Evolutionary conservation across 495 filamentous ascomycete species (phyloP).

Genomic region (Acidiella bohemica): DNA sequence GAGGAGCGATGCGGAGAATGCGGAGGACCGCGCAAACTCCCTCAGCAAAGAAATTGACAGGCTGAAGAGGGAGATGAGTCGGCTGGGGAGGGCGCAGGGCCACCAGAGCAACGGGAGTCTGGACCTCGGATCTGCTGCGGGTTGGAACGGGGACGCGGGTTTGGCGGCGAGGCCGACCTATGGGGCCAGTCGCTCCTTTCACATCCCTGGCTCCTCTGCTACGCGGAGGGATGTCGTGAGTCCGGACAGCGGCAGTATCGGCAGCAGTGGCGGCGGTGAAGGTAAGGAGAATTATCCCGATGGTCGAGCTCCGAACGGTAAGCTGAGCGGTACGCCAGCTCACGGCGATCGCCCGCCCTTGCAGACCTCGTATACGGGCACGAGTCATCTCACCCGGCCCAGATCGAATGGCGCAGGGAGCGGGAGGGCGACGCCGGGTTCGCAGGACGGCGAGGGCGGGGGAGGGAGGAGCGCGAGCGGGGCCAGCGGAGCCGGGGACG

Average conservation of each 20-base stretch:
- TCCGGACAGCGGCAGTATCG: not conserved
- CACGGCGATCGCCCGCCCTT: not conserved
- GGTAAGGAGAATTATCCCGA: conserved; percentile 37
- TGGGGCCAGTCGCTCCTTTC: not conserved
- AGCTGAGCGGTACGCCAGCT: not conserved
- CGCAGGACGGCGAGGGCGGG: not conserved
- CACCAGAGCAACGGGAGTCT: conserved; percentile 70
- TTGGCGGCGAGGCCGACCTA: not conserved
- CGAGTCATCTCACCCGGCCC: not conserved
- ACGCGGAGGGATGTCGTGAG: not conserved
- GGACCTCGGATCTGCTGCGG: conserved; percentile 60
- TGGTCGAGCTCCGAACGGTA: not conserved
- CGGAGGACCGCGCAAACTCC: conserved; percentile 68
- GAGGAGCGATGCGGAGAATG: conserved; percentile 74
- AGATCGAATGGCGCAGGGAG: not conserved
- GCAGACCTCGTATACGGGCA: not conserved
- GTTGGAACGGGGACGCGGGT: conserved; percentile 19
- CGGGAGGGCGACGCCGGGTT: not conserved
- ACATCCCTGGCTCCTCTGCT: too few relatives aligned
- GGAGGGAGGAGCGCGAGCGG: not conserved
- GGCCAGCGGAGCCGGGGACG: conserved; percentile 31
- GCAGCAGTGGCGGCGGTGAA: conserved; percentile 11
- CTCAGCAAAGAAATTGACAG: conserved; percentile 82
- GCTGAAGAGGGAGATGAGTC: conserved; percentile 62
- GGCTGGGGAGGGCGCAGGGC: conserved; percentile 30